phyloP scores from a whole-genome alignment of 148 eudicot genomes.

The Rhododendron molle region DNA sequence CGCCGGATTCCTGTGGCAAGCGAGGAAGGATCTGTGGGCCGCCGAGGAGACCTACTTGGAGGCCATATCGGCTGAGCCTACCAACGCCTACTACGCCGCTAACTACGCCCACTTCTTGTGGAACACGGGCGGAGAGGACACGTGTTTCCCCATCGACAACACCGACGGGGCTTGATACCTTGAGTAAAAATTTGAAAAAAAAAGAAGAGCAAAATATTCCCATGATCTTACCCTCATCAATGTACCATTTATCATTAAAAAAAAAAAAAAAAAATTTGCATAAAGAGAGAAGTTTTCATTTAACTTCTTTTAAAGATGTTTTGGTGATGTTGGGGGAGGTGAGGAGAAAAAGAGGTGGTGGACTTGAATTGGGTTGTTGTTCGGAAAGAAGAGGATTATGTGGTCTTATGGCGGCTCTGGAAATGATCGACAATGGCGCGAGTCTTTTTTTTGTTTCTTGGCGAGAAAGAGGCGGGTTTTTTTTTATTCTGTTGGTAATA shows the following conservation, averaged over 20 bases:
- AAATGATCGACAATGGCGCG: neutral
- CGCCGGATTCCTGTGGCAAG: constrained; percentile 85
- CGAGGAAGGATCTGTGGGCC: constrained; percentile 79
- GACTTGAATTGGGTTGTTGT: no score
- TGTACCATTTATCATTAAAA: neutral
- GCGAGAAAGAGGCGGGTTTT: neutral
- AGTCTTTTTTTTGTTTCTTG: neutral
- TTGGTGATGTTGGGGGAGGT: neutral
- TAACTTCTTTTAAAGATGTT: neutral
- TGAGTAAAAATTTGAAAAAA: neutral
- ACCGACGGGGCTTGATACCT: constrained; percentile 6
- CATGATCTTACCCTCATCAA: neutral
- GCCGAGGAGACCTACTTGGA: constrained; percentile 88
- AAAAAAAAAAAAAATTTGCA: neutral
- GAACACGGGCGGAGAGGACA: constrained; percentile 89
- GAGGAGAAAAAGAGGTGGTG: neutral
- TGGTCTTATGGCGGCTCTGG: neutral
- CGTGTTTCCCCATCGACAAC: constrained; percentile 74
- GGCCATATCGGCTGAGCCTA: constrained; percentile 77
- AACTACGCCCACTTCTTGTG: constrained; percentile 86
- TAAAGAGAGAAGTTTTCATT: neutral
- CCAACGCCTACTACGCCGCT: constrained; percentile 61
- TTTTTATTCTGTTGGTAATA: neutral
- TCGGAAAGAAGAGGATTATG: neutral
- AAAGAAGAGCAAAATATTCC: neutral